A percentile compares a stretch with the other conserved stretches of the same genome.
phyloP scores from a whole-genome alignment of 371 early-diverging fungal genomes.

The Synchytrium microbalum region DNA sequence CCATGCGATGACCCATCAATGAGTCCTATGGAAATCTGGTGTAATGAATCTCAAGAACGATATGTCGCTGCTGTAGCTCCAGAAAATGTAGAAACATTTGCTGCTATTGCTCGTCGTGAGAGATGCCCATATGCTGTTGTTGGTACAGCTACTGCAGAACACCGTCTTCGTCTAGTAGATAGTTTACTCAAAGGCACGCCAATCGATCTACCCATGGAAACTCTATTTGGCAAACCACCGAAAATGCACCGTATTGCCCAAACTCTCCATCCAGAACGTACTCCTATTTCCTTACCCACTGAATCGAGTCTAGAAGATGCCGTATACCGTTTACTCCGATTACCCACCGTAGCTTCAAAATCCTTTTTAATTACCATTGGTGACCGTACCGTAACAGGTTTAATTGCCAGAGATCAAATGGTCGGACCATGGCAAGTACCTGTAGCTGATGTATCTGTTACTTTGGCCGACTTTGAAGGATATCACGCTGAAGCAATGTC shows the following conservation, averaged over 20 bases:
- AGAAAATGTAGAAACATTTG: slow-evolving; percentile 57
- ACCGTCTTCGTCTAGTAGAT: slow-evolving; percentile 74
- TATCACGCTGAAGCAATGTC: slow-evolving; percentile 91
- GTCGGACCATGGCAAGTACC: slow-evolving; percentile 97
- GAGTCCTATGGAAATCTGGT: slow-evolving; percentile 99
- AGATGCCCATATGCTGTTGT: slow-evolving; percentile 88
- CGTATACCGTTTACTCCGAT: slow-evolving; percentile 65
- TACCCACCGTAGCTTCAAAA: slow-evolving; percentile 88
- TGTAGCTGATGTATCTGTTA: slow-evolving; percentile 91
- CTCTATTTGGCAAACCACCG: slow-evolving; percentile 93
- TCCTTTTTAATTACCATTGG: slow-evolving; percentile 94
- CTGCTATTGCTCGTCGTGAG: slow-evolving; percentile 76
- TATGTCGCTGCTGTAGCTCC: slow-evolving; percentile 84
- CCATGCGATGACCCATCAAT: slow-evolving; percentile 82
- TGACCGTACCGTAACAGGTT: slow-evolving; percentile 88
- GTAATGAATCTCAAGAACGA: slow-evolving; percentile 96
- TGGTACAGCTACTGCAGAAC: slow-evolving; percentile 80
- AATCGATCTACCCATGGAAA: slow-evolving; percentile 91
- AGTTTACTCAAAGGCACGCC: slow-evolving; percentile 47
- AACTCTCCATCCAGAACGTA: slow-evolving; percentile 30
- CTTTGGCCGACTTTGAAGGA: slow-evolving; percentile 48
- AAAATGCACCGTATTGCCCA: slow-evolving; percentile 73
- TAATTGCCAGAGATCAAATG: slow-evolving; percentile 92
- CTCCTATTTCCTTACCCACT: not conserved
- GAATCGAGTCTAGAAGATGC: slow-evolving; percentile 45